Conservation (phyloP, 148 eudicot genomes). For the Diospyros lotus region DNA sequence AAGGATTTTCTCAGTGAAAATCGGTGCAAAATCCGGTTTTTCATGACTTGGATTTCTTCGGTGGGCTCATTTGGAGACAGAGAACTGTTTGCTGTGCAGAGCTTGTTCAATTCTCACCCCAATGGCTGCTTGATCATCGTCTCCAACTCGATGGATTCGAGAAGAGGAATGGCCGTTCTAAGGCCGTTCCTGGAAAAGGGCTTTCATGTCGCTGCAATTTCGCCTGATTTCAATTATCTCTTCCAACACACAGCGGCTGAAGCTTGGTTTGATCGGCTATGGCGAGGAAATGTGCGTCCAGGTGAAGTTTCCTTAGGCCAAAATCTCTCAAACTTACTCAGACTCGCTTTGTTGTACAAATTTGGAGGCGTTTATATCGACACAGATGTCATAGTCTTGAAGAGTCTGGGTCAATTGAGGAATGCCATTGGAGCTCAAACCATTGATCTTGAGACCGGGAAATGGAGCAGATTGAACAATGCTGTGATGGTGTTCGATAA, state of each 20-base stretch:
- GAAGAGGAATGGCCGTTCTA: constrained; percentile 35
- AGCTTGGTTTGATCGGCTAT: constrained; percentile 44
- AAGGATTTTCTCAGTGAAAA: constrained; percentile 40
- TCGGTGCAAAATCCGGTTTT: constrained; percentile 47
- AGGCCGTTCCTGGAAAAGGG: constrained; percentile 42
- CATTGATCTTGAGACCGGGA: constrained; percentile 41
- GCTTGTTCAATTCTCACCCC: constrained; percentile 62
- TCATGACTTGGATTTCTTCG: constrained; percentile 89
- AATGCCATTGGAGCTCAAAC: constrained; percentile 78
- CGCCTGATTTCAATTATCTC: constrained; percentile 54
- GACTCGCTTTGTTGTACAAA: constrained; percentile 59
- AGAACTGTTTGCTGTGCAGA: constrained; percentile 48
- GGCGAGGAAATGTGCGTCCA: constrained; percentile 39
- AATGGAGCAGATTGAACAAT: constrained; percentile 75
- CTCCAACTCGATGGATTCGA: constrained; percentile 60
- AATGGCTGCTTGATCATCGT: constrained; percentile 63
- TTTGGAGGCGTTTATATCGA: constrained; percentile 81
- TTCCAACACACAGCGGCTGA: constrained; percentile 58
- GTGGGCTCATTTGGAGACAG: constrained; percentile 44
- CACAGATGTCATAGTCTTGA: constrained; percentile 69
- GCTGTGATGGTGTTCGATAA: constrained; percentile 76
- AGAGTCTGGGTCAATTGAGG: constrained; percentile 36
- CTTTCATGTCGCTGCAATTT: constrained; percentile 43
- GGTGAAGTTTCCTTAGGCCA: constrained; percentile 69
- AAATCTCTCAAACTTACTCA: constrained; percentile 72